Evolutionary conservation across 768 basidiomycete genomes (phyloP).

Genomic region (Phlebiopsis flavidoalba): DNA sequence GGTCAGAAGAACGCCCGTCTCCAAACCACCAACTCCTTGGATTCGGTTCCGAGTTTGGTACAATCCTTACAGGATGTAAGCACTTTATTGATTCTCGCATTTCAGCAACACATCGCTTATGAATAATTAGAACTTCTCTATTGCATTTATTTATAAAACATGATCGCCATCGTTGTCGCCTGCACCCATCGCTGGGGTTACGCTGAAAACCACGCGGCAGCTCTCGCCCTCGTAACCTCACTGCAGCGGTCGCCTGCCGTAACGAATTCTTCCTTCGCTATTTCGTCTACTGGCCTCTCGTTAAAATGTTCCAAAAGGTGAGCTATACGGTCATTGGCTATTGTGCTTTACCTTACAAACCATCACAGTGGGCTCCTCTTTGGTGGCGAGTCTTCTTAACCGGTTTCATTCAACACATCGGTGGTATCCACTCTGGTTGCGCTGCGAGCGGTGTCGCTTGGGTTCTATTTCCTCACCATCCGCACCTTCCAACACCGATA

Average conservation of each 20-base stretch:
- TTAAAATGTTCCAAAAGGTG: conserved; percentile 71
- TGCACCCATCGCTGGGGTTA: conserved; percentile 59
- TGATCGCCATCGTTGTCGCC: conserved; percentile 46
- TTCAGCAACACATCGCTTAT: neutral
- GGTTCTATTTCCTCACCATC: conserved; percentile 60
- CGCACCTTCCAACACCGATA: conserved; percentile 47
- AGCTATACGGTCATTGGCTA: conserved; percentile 2
- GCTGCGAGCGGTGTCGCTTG: conserved; percentile 68
- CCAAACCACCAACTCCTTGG: conserved; percentile 8
- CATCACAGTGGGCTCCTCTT: conserved; percentile 61
- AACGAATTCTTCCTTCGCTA: conserved; percentile 79
- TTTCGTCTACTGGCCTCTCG: conserved; percentile 57
- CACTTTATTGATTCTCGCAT: neutral
- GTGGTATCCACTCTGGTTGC: conserved; percentile 79
- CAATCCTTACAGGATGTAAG: conserved; percentile 12
- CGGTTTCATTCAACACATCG: conserved; percentile 69
- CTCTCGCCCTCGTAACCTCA: conserved; percentile 69
- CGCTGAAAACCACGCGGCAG: conserved; percentile 57
- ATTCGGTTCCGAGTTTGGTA: conserved; percentile 11
- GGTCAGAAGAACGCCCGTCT: conserved; percentile 9
- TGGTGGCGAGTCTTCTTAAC: conserved; percentile 70
- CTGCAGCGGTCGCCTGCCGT: conserved; percentile 66
- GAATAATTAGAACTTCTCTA: conserved; percentile 34
- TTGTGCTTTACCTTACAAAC: neutral
- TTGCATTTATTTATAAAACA: conserved; percentile 56